Conservation (phyloP, 2,329 filamentous ascomycete genomes). For the Aspergillus luchuensis region DNA sequence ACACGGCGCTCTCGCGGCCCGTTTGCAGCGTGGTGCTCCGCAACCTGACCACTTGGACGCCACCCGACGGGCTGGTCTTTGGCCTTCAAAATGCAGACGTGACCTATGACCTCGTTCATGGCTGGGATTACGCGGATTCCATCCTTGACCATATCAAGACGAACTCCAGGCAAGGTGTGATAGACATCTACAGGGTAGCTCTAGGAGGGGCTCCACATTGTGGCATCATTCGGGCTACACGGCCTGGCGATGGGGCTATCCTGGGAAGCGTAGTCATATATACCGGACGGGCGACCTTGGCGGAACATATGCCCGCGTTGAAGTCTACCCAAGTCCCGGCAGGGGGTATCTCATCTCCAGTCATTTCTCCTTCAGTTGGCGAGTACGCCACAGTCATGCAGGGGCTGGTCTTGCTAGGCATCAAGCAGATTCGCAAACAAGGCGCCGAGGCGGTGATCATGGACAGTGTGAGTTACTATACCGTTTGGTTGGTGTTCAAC, state of each 20-base stretch:
- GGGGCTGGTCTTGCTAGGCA: conserved; percentile 76
- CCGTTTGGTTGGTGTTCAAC: not conserved
- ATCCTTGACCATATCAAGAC: conserved; percentile 75
- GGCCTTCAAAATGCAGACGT: conserved; percentile 72
- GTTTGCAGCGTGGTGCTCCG: conserved; percentile 73
- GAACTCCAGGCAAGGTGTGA: conserved; percentile 73
- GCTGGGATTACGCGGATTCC: conserved; percentile 71
- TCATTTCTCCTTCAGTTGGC: conserved; percentile 68
- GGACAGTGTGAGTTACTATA: conserved; percentile 68
- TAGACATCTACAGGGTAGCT: conserved; percentile 77
- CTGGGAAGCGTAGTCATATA: conserved; percentile 80
- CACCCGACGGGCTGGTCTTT: conserved; percentile 74
- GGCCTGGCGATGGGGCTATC: conserved; percentile 65
- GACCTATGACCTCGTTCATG: conserved; percentile 81
- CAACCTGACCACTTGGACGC: conserved; percentile 71
- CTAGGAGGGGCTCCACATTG: conserved; percentile 71
- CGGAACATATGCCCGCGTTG: conserved; percentile 69
- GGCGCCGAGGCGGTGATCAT: conserved; percentile 72
- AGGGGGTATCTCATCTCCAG: conserved; percentile 77
- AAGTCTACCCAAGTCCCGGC: conserved; percentile 59
- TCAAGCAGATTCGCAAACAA: conserved; percentile 78
- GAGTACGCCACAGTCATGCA: conserved; percentile 74
- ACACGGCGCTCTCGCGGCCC: conserved; percentile 64
- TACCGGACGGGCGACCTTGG: conserved; percentile 67
- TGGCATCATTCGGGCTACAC: conserved; percentile 80